These are phyloP conservation scores for Spongispora temasekensis DNA, from an alignment of 1,284 basidiomycete genomes.

Conservation along the genomic window DNA sequence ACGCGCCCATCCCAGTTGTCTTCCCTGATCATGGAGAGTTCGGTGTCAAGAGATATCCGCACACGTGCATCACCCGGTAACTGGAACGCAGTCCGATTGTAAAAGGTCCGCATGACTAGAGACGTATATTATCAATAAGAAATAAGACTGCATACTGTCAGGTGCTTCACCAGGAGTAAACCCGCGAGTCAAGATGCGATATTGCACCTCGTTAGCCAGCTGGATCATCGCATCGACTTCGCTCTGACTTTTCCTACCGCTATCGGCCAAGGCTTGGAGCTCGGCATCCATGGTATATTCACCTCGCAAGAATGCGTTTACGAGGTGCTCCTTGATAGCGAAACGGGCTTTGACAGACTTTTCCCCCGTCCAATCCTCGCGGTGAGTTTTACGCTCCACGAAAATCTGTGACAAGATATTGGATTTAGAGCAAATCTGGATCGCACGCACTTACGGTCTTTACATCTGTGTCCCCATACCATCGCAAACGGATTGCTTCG, in stretches of 20 bases:
- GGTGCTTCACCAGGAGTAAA: conserved; percentile 72
- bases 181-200: conserved; percentile 83
- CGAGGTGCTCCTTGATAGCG: conserved; percentile 93
- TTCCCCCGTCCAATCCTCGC: conserved; percentile 99
- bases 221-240: conserved; percentile 97
- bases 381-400: conserved; percentile 98
- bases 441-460: conserved; percentile 59
- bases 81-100: conserved; percentile 99
- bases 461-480: conserved; percentile 93
- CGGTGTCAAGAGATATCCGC: conserved; percentile 97
- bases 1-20: conserved; percentile 92
- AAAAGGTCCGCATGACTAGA: conserved; percentile 95
- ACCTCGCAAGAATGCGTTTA: conserved; percentile 90
- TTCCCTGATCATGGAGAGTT: conserved; percentile 91
- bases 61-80: conserved; percentile 97
- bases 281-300: conserved; percentile 95
- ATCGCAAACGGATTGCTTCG: conserved; percentile 93
- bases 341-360: conserved; percentile 99
- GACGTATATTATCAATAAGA: conserved; percentile 3
- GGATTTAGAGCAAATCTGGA: background rate
- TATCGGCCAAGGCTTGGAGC: conserved; percentile 86
- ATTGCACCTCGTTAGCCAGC: conserved; percentile 95
- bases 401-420: conserved; percentile 67
- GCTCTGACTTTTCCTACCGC: conserved; percentile 92
- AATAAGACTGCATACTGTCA: background rate